These are phyloP conservation scores for Stephania japonica DNA, from an alignment of 164 flowering plant genomes.

Conservation along the genomic window DNA sequence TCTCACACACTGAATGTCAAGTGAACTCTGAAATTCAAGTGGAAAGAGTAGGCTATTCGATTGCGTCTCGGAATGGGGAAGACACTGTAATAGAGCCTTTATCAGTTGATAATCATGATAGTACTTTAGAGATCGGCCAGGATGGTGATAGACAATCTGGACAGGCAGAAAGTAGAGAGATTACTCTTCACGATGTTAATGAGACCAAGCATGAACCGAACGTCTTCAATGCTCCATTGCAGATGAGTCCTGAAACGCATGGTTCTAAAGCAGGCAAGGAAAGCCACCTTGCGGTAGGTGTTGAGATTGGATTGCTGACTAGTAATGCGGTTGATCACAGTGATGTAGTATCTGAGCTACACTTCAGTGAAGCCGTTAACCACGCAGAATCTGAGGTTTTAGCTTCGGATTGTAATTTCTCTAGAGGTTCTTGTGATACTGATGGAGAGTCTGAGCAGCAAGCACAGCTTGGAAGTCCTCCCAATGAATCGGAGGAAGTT, in stretches of 20 bases:
- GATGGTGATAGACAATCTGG: neutral
- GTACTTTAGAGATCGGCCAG: neutral
- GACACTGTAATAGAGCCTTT: neutral
- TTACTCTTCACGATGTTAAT: neutral
- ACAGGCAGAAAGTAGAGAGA: neutral
- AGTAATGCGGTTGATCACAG: neutral
- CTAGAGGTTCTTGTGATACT: neutral
- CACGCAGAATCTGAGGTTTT: neutral
- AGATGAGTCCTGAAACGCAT: conserved; percentile 2
- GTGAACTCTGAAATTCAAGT: conserved; percentile 7
- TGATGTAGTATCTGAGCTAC: neutral
- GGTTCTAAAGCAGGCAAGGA: conserved; percentile 1
- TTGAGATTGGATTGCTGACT: neutral
- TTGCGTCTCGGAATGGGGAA: neutral
- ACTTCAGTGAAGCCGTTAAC: neutral
- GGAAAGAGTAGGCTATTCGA: neutral
- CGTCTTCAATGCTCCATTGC: neutral
- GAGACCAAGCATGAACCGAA: neutral
- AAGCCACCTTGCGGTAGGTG: neutral
- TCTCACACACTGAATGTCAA: neutral
- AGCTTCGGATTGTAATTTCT: neutral
- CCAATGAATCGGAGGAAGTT: conserved; percentile 1
- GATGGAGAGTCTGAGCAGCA: neutral
- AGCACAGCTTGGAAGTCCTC: neutral
- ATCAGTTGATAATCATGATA: neutral